A percentile compares a stretch with the other conserved stretches of the same genome.
phyloP scores from a whole-genome alignment of 2,329 filamentous ascomycete genomes.

The Nigrograna mackinnonii region DNA sequence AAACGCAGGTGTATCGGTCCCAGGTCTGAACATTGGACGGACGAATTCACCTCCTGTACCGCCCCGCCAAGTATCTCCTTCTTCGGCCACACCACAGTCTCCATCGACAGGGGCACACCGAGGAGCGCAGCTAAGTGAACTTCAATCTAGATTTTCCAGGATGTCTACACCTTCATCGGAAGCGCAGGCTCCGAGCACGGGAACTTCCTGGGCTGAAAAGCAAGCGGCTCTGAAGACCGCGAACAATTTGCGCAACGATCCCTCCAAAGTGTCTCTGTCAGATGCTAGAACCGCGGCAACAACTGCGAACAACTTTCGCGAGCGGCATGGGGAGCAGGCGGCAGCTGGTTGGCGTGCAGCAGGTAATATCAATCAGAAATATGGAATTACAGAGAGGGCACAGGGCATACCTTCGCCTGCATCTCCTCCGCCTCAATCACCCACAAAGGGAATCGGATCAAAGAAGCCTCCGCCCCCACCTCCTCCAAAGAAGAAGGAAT shows the following conservation, averaged over 20 bases:
- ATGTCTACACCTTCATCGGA: constrained; percentile 39
- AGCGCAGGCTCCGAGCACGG: constrained; percentile 43
- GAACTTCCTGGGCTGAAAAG: constrained; percentile 67
- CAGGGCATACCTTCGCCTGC: constrained; percentile 43
- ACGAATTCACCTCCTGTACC: constrained; percentile 38
- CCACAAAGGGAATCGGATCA: constrained; percentile 29
- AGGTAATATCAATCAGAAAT: constrained; percentile 63
- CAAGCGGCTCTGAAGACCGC: constrained; percentile 66
- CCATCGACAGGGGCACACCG: constrained; percentile 18
- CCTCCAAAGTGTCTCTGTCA: constrained; percentile 62
- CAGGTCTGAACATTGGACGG: constrained; percentile 72
- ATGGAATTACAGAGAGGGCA: constrained; percentile 57
- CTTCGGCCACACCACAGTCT: constrained; percentile 29
- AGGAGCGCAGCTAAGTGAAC: constrained; percentile 60
- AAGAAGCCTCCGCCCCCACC: constrained; percentile 61
- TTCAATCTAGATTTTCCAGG: constrained; percentile 67
- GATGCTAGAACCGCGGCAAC: constrained; percentile 62
- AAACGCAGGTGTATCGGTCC: constrained; percentile 76
- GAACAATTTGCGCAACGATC: constrained; percentile 62
- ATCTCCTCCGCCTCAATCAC: constrained; percentile 28
- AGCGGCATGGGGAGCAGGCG: constrained; percentile 71
- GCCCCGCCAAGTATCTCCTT: constrained; percentile 27
- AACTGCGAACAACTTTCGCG: constrained; percentile 70
- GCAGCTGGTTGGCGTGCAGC: constrained; percentile 62
- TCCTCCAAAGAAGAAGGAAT: constrained; percentile 58